These are phyloP conservation scores for Penicillium subrubescens DNA, from an alignment of 495 filamentous ascomycete species.

Conservation along the genomic window DNA sequence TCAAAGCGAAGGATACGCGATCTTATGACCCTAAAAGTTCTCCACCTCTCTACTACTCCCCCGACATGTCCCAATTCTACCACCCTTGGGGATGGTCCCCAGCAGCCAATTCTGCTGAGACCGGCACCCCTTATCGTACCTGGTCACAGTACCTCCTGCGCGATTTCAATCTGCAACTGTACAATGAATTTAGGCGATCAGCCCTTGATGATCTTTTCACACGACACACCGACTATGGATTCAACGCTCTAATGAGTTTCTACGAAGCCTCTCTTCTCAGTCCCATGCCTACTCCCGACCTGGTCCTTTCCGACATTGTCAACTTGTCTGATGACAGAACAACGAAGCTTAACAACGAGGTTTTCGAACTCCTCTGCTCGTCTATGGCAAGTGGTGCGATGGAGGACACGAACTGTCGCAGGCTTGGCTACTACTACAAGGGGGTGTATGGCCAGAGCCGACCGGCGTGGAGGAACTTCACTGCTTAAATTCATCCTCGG, in stretches of 20 bases:
- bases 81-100: background rate
- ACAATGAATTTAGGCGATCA: constrained; percentile 72
- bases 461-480: constrained; percentile 16
- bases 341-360: constrained; percentile 3
- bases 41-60: constrained; percentile 1
- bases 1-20: background rate
- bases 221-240: constrained; percentile 51
- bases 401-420: constrained; percentile 58
- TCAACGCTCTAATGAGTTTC: constrained; percentile 59
- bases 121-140: constrained; percentile 31
- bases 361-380: constrained; percentile 11
- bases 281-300: constrained; percentile 49
- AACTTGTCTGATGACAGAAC: constrained; percentile 49
- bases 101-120: constrained; percentile 28
- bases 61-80: background rate
- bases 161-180: constrained; percentile 78
- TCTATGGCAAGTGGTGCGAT: constrained; percentile 48
- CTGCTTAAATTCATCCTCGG: constrained; percentile 24
- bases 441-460: constrained; percentile 10
- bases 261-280: constrained; percentile 57
- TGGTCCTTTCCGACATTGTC: constrained; percentile 57
- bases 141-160: constrained; percentile 77
- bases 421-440: constrained; percentile 49
- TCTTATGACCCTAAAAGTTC: constrained; percentile 8
- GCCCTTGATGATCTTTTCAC: constrained; percentile 66